These are phyloP conservation scores for Penicillium digitatum DNA, from an alignment of 2,329 filamentous ascomycete species.

Conservation along the genomic window DNA sequence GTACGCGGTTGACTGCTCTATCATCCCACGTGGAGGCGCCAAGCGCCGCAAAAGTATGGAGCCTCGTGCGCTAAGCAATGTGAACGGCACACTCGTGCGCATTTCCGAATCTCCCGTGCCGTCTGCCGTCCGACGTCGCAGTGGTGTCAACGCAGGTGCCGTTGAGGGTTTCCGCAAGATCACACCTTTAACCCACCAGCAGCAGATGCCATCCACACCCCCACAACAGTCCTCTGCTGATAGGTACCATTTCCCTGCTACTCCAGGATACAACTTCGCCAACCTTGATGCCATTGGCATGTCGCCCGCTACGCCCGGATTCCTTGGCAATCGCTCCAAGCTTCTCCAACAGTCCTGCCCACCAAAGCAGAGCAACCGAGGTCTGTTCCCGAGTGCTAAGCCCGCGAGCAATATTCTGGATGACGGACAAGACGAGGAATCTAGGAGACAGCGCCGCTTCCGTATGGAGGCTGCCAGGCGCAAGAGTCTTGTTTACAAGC, in stretches of 20 bases:
- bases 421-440: conserved; percentile 29
- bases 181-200: conserved; percentile 28
- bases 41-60: conserved; percentile 79
- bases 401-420: conserved; percentile 2
- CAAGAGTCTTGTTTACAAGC: conserved; percentile 74
- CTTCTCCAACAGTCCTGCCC: conserved; percentile 53
- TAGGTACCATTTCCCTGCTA: conserved; percentile 30
- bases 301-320: conserved; percentile 48
- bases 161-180: conserved; percentile 34
- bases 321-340: conserved; percentile 41
- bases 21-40: conserved; percentile 65
- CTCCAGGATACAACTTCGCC: conserved; percentile 35
- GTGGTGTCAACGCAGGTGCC: conserved; percentile 28
- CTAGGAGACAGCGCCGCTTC: conserved; percentile 49
- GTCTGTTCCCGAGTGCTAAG: conserved; percentile 36
- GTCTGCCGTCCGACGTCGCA: conserved; percentile 28
- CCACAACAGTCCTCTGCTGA: conserved; percentile 10
- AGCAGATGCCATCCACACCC: conserved; percentile 17
- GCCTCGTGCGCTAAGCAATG: conserved; percentile 64
- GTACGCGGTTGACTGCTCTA: conserved; percentile 65
- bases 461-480: conserved; percentile 67
- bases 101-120: conserved; percentile 25
- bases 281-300: conserved; percentile 39
- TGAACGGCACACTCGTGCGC: conserved; percentile 60
- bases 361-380: conserved; percentile 48